Evolutionary conservation across 225 moss, liverwort and hornwort species (phyloP), one percentile per base, ranked within the genome.

Genomic region (Neckera pumila): DNA sequence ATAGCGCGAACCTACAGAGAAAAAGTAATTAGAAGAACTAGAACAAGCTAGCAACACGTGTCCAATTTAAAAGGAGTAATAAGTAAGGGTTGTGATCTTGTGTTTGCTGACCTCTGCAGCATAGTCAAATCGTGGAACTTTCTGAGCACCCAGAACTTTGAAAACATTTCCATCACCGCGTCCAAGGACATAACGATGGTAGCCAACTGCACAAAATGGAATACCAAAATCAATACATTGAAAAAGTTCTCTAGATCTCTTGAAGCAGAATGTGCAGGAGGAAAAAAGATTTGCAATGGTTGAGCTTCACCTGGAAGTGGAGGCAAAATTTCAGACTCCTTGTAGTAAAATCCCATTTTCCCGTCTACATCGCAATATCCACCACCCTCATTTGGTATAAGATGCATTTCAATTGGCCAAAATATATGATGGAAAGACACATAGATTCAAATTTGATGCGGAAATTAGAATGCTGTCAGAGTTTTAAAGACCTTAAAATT

Each of bases 261-360:
- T 70, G 47, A 75, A 80, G 76, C 75, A 62, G 47, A 80, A 71
- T 65, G 17, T 86, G 76, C 84, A 57, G 58, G 89, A 80, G 51
- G 61, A 53, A 42, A 74, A 31, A 59, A 70, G 9, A 26, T 16
- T 65, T 11, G 17, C 84, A 47, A 73, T 40, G 54, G 53, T 61
- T 57, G 63, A 87, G 60, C 82, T 91, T 87, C 84, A 98, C 98
- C 98, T 92, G 97, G 97, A 79, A 99, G 84, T 33, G 96, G 94
- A 88, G 98, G 98, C 81, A 99, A 88, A 84, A 96, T 96, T 89
- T 99, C 98, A 53, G 90, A 92, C 63, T 97, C 97, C 87, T 94
- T 96, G 88, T 92, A 96, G 90, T 97, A 99, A 81, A 99, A 97
- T 15, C 98, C 98, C 92, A 99, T 90, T 90, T 88, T 95, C 18